Conservation (phyloP, 345 rosid genomes). For the Salix viminalis region DNA sequence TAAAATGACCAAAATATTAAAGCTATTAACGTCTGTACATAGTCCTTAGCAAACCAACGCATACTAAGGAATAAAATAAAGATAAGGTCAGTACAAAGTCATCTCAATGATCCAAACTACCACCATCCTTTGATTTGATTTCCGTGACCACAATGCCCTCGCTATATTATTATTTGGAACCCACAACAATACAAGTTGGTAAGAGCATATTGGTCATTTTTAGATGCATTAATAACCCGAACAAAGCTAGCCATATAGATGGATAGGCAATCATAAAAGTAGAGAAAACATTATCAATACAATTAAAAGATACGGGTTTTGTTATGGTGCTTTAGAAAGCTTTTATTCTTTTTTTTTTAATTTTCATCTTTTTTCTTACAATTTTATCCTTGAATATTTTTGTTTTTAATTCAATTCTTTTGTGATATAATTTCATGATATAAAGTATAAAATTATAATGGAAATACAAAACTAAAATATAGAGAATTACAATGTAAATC, state of each 20-base stretch:
- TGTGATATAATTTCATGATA: too few relatives aligned
- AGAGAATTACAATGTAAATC: too few relatives aligned
- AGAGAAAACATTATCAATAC: neutral
- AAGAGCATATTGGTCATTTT: constrained; percentile 22
- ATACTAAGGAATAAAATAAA: constrained; percentile 46
- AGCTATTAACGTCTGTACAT: constrained; percentile 19
- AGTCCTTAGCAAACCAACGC: constrained; percentile 40
- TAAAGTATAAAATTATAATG: too few relatives aligned
- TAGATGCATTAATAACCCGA: neutral
- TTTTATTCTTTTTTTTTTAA: too few relatives aligned
- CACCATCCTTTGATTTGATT: constrained; percentile 31
- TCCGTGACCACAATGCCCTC: constrained; percentile 28
- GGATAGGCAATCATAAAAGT: neutral
- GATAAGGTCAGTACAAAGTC: constrained; percentile 57
- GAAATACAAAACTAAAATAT: too few relatives aligned
- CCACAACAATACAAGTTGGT: constrained; percentile 13
- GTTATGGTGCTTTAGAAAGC: too few relatives aligned
- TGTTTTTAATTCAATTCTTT: too few relatives aligned
- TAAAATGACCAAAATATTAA: constrained; percentile 12
- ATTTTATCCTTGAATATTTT: neutral
- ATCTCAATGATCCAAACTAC: constrained; percentile 56
- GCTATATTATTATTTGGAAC: constrained; percentile 6
- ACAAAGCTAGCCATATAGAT: neutral
- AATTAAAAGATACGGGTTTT: too few relatives aligned
- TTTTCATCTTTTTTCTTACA: too few relatives aligned